A percentile compares a stretch with the other conserved stretches of the same genome.
These are phyloP conservation scores for Artemisia argyi DNA, from an alignment of 129 eudicot genomes.

Conservation along the genomic window DNA sequence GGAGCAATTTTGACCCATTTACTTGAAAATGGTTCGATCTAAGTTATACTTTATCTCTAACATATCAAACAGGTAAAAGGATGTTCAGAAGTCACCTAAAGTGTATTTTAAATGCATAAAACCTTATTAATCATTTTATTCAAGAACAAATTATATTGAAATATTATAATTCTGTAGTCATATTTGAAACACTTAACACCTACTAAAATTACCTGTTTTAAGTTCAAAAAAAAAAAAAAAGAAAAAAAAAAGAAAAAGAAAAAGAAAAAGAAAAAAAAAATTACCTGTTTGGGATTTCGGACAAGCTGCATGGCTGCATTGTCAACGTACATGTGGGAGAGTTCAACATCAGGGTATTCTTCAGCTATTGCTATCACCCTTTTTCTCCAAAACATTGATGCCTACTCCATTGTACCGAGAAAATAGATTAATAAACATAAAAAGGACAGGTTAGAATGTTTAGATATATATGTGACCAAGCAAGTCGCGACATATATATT, in stretches of 20 bases:
- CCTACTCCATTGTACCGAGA: constrained; percentile 39
- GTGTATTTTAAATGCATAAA: background rate
- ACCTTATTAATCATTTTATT: background rate
- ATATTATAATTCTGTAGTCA: background rate
- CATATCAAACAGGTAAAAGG: background rate
- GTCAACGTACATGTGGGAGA: constrained; percentile 96
- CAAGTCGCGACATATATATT: background rate
- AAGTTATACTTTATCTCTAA: background rate
- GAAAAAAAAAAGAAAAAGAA: too few species aligned
- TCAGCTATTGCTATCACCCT: constrained; percentile 65
- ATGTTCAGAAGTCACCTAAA: background rate
- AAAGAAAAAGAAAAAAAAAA: too few species aligned
- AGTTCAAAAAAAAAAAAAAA: too few species aligned
- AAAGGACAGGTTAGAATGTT: background rate
- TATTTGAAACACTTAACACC: background rate
- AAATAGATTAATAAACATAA: background rate
- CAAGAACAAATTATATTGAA: background rate
- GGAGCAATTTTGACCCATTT: background rate
- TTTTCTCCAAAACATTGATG: constrained; percentile 94
- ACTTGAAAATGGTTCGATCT: background rate
- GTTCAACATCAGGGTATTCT: constrained; percentile 94
- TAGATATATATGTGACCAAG: background rate
- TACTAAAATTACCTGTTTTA: constrained; percentile 58
- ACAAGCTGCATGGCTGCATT: constrained; percentile 99
- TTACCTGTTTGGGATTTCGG: constrained; percentile 90